Evolutionary conservation across 495 filamentous ascomycete genomes (phyloP).

Genomic region (Xylaria curta): DNA sequence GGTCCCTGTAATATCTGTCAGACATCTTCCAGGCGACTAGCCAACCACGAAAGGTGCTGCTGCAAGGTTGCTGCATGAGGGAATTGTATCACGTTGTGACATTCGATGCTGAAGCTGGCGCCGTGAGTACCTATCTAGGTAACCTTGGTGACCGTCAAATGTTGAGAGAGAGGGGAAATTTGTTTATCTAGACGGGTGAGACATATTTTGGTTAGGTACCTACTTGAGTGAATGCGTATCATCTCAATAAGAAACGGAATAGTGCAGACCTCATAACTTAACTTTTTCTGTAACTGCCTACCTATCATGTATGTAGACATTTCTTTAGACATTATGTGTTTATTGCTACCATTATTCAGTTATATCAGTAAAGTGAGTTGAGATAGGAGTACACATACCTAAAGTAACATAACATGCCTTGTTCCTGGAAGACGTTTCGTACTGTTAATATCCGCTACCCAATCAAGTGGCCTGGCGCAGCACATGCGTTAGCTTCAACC

Average conservation of each 20-base stretch:
- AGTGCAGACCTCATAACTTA: neutral
- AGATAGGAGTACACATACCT: neutral
- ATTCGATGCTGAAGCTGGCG: constrained; percentile 7
- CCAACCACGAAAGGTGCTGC: constrained; percentile 1
- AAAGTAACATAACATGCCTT: neutral
- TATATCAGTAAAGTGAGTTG: neutral
- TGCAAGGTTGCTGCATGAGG: constrained; percentile 25
- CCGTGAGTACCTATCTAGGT: neutral
- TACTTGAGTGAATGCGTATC: too few relatives aligned
- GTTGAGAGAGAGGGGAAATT: neutral
- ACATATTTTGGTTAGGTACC: neutral
- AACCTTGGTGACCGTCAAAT: neutral
- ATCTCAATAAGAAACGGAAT: neutral
- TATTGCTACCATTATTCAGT: neutral
- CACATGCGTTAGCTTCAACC: constrained; percentile 14
- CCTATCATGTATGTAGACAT: too few relatives aligned
- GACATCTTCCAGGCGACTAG: neutral
- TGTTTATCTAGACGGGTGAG: neutral
- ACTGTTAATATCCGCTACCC: neutral
- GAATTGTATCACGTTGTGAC: constrained; percentile 22
- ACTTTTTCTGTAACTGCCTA: neutral
- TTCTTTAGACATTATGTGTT: neutral
- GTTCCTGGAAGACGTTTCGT: neutral
- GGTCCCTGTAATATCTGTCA: constrained; percentile 11
- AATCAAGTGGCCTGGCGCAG: constrained; percentile 6